These are phyloP conservation scores for Leishmania martiniquensis DNA, from an alignment of 208 protist genomes.

Conservation along the genomic window DNA sequence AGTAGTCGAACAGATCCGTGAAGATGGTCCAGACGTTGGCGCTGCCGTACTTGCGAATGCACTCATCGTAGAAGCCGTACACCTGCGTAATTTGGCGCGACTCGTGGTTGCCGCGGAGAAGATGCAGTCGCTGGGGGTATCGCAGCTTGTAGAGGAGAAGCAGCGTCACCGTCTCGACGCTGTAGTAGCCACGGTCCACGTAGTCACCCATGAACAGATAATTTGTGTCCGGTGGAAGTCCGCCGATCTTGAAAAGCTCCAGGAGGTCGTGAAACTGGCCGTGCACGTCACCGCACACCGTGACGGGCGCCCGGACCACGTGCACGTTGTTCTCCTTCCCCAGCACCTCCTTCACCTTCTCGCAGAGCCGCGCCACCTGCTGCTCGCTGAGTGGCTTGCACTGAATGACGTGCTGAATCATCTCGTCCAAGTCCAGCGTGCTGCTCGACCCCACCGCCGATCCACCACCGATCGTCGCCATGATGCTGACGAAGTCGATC, in stretches of 20 bases:
- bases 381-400: constrained; percentile 90
- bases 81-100: constrained; percentile 98
- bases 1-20: constrained; percentile 98
- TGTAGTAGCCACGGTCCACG: constrained; percentile 96
- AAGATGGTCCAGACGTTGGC: constrained; percentile 97
- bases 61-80: constrained; percentile 99
- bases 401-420: constrained; percentile 88
- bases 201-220: constrained; percentile 99
- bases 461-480: constrained; percentile 28
- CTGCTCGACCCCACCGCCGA: constrained; percentile 32
- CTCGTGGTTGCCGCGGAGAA: constrained; percentile 99
- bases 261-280: constrained; percentile 98
- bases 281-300: constrained; percentile 96
- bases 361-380: constrained; percentile 86
- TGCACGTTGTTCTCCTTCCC: constrained; percentile 95
- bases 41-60: constrained; percentile 97
- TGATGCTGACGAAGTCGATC: constrained; percentile 5
- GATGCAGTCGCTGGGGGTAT: constrained; percentile 96
- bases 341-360: constrained; percentile 93
- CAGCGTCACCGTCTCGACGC: constrained; percentile 94
- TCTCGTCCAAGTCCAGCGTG: constrained; percentile 86
- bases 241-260: constrained; percentile 98
- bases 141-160: constrained; percentile 96
- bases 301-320: constrained; percentile 89
- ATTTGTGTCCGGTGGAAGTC: constrained; percentile 96